Evolutionary conservation across 805 yeast species (phyloP), one percentile per base, ranked within the genome.

Genomic region (Cyberlindnera saturnus): DNA sequence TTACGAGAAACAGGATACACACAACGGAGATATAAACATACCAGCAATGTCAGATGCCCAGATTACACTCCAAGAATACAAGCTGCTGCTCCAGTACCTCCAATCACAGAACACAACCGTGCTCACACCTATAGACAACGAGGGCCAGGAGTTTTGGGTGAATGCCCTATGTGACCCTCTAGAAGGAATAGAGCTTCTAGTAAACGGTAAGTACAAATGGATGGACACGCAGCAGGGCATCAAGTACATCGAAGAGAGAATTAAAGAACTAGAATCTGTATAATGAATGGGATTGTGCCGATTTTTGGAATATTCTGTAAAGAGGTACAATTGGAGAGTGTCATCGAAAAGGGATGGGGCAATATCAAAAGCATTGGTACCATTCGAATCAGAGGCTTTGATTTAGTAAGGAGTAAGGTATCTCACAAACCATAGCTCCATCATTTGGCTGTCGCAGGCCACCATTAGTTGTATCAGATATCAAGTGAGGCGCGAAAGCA

Each of bases 61-160:
- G 38, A 33, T 13, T 45, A 48, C 2, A 16, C 42, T 50, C 8
- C 35, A 31, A 3, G 51, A 51, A 34, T 48, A 43, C 39, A 36
- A 43, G 18, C 42, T 38, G 18, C 30, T 51, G 7, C 34, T 31
- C 3, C 18, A 32, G 29, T 51, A 40, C 31, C 44, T 51, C 7
- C 16, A 36, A 4, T 10, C 47, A 1, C 3, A 20, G 9, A n/a
- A 33, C 14, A 29, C 38, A 26, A 45, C 52, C 6, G 47, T 51
- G 5, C 40, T 52, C 3, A 49, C 52, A 3, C 53, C 53, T 2
- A 34, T 52, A 9, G 56, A 52, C 32, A 51, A 51, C 10, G 48
- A 48, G 11, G 56, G 56, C 1, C 35, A 47, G 8, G 56, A 52
- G 38, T 50, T 52, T 42, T 52, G 52, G 53, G 48, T 41, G 26